These are phyloP conservation scores for Tulasnella sp. DNA, from an alignment of 768 basidiomycete genomes.

Conservation along the genomic window DNA sequence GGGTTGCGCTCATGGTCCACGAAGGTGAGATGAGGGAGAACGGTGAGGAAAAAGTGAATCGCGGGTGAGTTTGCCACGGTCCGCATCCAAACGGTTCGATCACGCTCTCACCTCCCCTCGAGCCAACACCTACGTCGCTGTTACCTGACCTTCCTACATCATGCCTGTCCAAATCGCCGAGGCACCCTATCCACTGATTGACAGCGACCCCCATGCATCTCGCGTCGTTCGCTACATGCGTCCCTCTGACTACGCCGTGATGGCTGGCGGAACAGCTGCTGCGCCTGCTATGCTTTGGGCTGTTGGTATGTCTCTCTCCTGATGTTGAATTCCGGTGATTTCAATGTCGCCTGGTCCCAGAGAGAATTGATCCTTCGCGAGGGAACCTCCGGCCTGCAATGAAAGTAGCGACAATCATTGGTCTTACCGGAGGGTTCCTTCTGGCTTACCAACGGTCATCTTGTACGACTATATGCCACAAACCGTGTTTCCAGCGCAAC, in stretches of 20 bases:
- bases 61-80: neutral
- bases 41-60: neutral
- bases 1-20: constrained; percentile 43
- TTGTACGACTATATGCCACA: constrained; percentile 34
- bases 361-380: constrained; percentile 11
- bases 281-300: constrained; percentile 71
- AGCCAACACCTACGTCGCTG: neutral
- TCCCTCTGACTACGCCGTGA: constrained; percentile 71
- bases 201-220: constrained; percentile 78
- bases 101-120: neutral
- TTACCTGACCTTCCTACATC: neutral
- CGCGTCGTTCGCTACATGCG: constrained; percentile 86
- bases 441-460: constrained; percentile 85
- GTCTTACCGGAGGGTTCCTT: constrained; percentile 84
- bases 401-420: constrained; percentile 46
- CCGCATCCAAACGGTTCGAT: neutral
- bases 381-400: constrained; percentile 29
- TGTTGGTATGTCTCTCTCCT: constrained; percentile 48
- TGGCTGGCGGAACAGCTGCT: constrained; percentile 68
- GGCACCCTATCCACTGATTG: constrained; percentile 78
- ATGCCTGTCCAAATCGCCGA: constrained; percentile 14
- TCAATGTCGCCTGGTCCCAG: neutral
- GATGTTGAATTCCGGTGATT: neutral
- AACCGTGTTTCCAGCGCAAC: neutral
- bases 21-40: neutral